These are phyloP conservation scores for Filobasidium wieringae DNA, from an alignment of 768 basidiomycete species.

Conservation along the genomic window DNA sequence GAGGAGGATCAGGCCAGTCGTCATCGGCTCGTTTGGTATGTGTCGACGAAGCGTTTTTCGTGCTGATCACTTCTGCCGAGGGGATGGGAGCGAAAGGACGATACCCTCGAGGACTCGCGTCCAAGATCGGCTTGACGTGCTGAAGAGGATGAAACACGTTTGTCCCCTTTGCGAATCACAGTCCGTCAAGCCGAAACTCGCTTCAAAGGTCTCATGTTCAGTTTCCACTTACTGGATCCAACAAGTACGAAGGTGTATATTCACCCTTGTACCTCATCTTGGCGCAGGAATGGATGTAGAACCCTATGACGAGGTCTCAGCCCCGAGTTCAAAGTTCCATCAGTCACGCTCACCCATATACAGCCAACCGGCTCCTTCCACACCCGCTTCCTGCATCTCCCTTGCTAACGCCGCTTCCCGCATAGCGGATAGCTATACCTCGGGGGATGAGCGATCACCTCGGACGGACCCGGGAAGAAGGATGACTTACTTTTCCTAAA, in stretches of 20 bases:
- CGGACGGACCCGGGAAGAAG: background rate
- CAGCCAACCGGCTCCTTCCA: slow-evolving; percentile 51
- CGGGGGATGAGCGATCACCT: background rate
- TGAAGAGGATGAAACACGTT: slow-evolving; percentile 64
- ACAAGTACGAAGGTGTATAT: slow-evolving; percentile 73
- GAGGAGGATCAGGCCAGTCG: slow-evolving; percentile 32
- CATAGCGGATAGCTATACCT: slow-evolving; percentile 62
- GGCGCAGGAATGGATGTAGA: slow-evolving; percentile 77
- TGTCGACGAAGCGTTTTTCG: background rate
- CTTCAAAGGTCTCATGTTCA: background rate
- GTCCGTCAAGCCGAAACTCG: background rate
- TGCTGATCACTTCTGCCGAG: background rate
- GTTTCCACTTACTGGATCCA: slow-evolving; percentile 57
- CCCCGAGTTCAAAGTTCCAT: background rate
- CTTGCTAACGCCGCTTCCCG: slow-evolving; percentile 62
- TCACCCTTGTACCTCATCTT: slow-evolving; percentile 98
- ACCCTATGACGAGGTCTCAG: slow-evolving; percentile 50
- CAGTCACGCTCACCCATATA: slow-evolving; percentile 63
- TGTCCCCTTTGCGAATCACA: slow-evolving; percentile 48
- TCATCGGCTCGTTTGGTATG: slow-evolving; percentile 19
- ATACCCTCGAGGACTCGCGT: slow-evolving; percentile 41
- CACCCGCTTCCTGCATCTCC: slow-evolving; percentile 64
- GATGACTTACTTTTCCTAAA: slow-evolving; percentile 30
- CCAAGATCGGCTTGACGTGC: slow-evolving; percentile 51
- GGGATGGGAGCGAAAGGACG: slow-evolving; percentile 50